Evolutionary conservation across 371 early-diverging fungal genomes (phyloP).

Genomic region (Mortierella sp.): DNA sequence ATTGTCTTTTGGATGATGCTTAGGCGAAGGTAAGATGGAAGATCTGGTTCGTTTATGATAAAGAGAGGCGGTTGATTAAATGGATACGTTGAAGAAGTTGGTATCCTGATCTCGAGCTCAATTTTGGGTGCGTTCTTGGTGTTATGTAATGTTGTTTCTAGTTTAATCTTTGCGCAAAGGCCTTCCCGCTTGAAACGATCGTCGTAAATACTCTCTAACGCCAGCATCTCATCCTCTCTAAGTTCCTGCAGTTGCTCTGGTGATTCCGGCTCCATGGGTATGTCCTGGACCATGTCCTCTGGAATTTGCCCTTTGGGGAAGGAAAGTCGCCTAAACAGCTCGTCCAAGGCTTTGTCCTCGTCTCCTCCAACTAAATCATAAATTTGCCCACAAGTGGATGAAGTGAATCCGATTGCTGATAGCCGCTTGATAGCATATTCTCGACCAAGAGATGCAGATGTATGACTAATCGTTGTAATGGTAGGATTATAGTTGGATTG

Average conservation of each 20-base stretch:
- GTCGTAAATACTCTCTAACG: constrained; percentile 79
- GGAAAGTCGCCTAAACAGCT: constrained; percentile 59
- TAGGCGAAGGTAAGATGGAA: constrained; percentile 82
- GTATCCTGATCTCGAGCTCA: constrained; percentile 68
- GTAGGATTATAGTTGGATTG: constrained; percentile 72
- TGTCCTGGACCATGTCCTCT: constrained; percentile 56
- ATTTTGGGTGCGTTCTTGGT: constrained; percentile 52
- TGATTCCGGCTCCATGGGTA: constrained; percentile 55
- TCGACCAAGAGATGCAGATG: constrained; percentile 65
- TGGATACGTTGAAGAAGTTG: constrained; percentile 71
- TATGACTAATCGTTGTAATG: constrained; percentile 70
- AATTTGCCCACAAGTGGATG: constrained; percentile 62
- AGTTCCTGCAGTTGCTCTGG: constrained; percentile 59
- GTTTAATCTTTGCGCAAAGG: constrained; percentile 23
- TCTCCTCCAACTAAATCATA: constrained; percentile 60
- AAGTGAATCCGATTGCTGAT: constrained; percentile 71
- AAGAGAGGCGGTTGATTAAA: constrained; percentile 72
- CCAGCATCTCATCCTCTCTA: constrained; percentile 67
- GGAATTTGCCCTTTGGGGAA: constrained; percentile 45
- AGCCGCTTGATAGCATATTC: constrained; percentile 77
- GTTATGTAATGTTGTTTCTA: constrained; percentile 41
- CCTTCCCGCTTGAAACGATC: constrained; percentile 52
- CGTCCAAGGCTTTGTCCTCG: constrained; percentile 68
- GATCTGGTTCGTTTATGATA: constrained; percentile 66
- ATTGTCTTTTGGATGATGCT: constrained; percentile 72